phyloP scores from a whole-genome alignment of 2,329 filamentous ascomycete genomes.

The Drechslerella stenobrocha region DNA sequence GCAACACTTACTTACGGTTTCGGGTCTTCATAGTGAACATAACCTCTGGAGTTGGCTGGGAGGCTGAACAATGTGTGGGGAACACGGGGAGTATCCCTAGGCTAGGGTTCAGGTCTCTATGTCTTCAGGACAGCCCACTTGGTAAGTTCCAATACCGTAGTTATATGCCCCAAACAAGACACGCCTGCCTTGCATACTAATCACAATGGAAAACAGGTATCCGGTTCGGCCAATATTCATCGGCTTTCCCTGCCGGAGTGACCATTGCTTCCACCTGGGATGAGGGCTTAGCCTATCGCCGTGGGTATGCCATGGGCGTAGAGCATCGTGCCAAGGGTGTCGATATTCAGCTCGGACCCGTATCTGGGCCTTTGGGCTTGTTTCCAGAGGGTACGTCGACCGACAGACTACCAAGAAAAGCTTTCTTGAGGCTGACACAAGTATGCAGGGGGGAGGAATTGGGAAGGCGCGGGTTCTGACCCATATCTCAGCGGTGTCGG shows the following conservation, averaged over 20 bases:
- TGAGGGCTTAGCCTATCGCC: conserved; percentile 58
- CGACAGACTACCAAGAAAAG: conserved; percentile 13
- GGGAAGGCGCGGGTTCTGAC: conserved; percentile 58
- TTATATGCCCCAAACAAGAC: conserved; percentile 59
- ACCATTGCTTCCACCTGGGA: conserved; percentile 63
- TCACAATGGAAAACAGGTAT: conserved; percentile 27
- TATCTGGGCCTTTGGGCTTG: conserved; percentile 46
- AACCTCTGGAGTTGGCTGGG: conserved; percentile 63
- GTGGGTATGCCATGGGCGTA: conserved; percentile 59
- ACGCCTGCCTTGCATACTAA: conserved; percentile 23
- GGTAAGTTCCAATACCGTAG: conserved; percentile 53
- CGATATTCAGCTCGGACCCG: conserved; percentile 46
- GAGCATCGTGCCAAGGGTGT: conserved; percentile 51
- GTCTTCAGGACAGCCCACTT: conserved; percentile 62
- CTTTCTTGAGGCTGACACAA: conserved; percentile 17
- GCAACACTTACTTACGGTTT: conserved; percentile 3
- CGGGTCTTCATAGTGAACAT: conserved; percentile 58
- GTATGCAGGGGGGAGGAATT: conserved; percentile 55
- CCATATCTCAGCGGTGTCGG: conserved; percentile 54
- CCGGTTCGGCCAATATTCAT: conserved; percentile 54
- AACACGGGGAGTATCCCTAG: conserved; percentile 51
- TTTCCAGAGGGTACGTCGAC: conserved; percentile 44
- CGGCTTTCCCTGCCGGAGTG: conserved; percentile 62
- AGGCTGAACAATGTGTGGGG: conserved; percentile 60
- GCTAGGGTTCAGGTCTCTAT: conserved; percentile 56